phyloP scores from a whole-genome alignment of 805 yeast genomes.

The Metschnikowia noctiluminum region DNA sequence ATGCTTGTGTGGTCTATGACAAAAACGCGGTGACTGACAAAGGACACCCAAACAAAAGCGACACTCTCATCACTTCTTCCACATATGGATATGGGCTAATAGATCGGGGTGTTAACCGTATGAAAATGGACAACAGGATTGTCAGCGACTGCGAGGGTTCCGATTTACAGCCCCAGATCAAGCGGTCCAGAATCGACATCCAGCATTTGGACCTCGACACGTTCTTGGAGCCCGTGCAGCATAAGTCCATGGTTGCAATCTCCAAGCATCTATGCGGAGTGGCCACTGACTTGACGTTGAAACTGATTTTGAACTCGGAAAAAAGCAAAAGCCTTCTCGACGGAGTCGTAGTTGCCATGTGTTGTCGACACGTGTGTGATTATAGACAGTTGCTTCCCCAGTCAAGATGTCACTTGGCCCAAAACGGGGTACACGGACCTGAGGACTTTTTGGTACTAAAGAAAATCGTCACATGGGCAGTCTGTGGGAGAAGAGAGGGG shows the following conservation, averaged over 20 bases:
- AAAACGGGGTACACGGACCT: constrained; percentile 29
- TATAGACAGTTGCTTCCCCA: constrained; percentile 51
- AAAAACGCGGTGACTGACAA: background rate
- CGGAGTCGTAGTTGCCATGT: constrained; percentile 83
- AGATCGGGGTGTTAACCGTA: constrained; percentile 73
- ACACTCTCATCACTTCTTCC: background rate
- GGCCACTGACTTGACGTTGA: constrained; percentile 83
- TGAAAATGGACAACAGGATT: constrained; percentile 76
- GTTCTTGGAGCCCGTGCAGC: constrained; percentile 30
- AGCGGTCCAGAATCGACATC: constrained; percentile 70
- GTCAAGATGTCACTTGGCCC: constrained; percentile 39
- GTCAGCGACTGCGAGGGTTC: constrained; percentile 45
- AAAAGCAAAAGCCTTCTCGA: constrained; percentile 24
- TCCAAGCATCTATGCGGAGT: constrained; percentile 93
- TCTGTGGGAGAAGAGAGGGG: constrained; percentile 57
- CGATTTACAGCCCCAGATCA: constrained; percentile 28
- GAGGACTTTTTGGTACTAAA: constrained; percentile 47
- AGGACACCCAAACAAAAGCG: background rate
- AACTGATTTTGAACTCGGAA: constrained; percentile 49
- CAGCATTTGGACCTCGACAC: constrained; percentile 62
- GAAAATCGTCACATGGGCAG: constrained; percentile 85
- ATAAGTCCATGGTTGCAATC: constrained; percentile 49
- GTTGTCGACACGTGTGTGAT: constrained; percentile 84
- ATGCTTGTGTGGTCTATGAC: constrained; percentile 32
- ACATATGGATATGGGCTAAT: constrained; percentile 53